Conservation (phyloP, 169 alveolate genomes). For the Cryptosporidium ubiquitum region DNA sequence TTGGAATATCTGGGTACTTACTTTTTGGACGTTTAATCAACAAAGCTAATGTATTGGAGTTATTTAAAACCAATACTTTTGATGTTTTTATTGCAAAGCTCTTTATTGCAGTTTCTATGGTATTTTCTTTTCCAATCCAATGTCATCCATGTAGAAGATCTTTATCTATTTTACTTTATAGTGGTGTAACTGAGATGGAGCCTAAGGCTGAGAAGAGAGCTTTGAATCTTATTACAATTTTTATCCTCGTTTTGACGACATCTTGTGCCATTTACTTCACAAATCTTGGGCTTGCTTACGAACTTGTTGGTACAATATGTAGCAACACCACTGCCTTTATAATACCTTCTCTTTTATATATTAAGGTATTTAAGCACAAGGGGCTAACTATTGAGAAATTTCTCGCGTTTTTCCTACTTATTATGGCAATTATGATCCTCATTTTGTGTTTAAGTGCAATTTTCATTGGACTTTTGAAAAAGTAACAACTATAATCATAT, state of each 20-base stretch:
- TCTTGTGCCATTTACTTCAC: conserved; percentile 62
- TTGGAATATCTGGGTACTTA: conserved; percentile 67
- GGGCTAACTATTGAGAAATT: conserved; percentile 41
- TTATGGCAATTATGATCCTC: conserved; percentile 26
- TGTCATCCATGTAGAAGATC: conserved; percentile 76
- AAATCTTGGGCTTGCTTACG: conserved; percentile 70
- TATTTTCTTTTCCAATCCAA: conserved; percentile 73
- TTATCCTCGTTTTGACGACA: conserved; percentile 33
- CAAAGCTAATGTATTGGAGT: conserved; percentile 59
- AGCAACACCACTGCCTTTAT: conserved; percentile 73
- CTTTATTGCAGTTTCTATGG: conserved; percentile 73
- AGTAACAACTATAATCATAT: neutral
- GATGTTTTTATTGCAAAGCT: conserved; percentile 50
- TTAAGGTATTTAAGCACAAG: conserved; percentile 42
- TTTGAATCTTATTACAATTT: conserved; percentile 31
- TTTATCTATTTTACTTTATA: conserved; percentile 41
- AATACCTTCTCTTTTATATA: conserved; percentile 64
- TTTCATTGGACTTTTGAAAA: conserved; percentile 1
- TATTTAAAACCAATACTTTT: conserved; percentile 34
- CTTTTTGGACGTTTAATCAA: conserved; percentile 46
- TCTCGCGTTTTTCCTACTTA: conserved; percentile 26
- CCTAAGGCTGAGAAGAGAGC: conserved; percentile 63
- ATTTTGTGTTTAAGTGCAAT: conserved; percentile 57
- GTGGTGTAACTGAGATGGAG: conserved; percentile 73
- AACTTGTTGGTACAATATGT: conserved; percentile 71